These are phyloP conservation scores for Friedmanniomyces simplex DNA, from an alignment of 495 filamentous ascomycete species.

Conservation along the genomic window DNA sequence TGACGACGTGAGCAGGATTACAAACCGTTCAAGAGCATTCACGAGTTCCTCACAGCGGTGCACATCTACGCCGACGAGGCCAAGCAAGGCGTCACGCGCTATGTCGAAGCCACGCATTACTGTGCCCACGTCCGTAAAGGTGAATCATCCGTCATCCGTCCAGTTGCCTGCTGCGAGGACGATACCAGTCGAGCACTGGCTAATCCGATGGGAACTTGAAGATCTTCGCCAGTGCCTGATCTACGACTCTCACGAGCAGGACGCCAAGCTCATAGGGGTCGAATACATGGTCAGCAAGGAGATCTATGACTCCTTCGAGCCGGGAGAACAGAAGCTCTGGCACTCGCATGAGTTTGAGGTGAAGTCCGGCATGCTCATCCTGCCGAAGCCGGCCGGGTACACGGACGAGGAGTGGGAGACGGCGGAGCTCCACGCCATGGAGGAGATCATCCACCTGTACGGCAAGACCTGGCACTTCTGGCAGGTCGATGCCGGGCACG, in stretches of 20 bases:
- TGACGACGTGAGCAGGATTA: constrained; percentile 1
- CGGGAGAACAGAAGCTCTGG: constrained; percentile 21
- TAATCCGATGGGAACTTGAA: background rate
- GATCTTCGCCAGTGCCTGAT: constrained; percentile 22
- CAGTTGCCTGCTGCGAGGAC: background rate
- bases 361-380: constrained; percentile 19
- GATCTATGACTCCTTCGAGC: constrained; percentile 15
- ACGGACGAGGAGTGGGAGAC: constrained; percentile 21
- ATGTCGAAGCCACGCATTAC: constrained; percentile 19
- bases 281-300: constrained; percentile 21
- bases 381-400: constrained; percentile 12
- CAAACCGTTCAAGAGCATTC: constrained; percentile 16
- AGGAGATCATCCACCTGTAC: constrained; percentile 18
- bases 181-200: background rate
- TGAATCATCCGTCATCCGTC: background rate
- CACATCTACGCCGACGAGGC: constrained; percentile 19
- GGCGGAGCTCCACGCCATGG: constrained; percentile 17
- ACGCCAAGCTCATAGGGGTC: constrained; percentile 20
- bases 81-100: background rate
- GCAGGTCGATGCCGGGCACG: constrained; percentile 16
- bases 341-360: constrained; percentile 23
- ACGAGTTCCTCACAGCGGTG: constrained; percentile 6
- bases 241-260: constrained; percentile 18
- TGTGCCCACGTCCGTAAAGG: constrained; percentile 18
- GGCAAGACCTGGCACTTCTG: constrained; percentile 26